Evolutionary conservation across 257 asterid genomes (phyloP), one percentile per base, ranked within the genome.

Genomic region (Gardenia jasminoides): DNA sequence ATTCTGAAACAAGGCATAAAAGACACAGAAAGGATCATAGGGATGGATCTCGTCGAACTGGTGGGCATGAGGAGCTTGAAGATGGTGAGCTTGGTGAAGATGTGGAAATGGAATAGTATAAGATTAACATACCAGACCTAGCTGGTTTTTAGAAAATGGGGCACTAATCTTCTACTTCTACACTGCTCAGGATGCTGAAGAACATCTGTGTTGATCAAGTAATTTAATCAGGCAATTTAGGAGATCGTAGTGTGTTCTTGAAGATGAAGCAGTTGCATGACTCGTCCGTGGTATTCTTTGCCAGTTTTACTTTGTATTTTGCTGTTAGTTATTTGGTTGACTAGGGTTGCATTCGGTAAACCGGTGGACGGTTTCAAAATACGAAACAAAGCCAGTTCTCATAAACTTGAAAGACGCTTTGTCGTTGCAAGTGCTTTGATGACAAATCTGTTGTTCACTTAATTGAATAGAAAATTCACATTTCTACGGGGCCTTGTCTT

Each of bases 51-150:
- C 87, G 87, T 77, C 85, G 92, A 79, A 88, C 78, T 76, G 89
- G 91, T 71, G 93, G 92, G 39, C 64, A 81, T 10, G 98, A 96
- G 85, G 99, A 96, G 90, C 98, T 93, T 70, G 98, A 96, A 90
- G 98, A 96, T 85, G 99, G 99, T 66, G 99, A 96, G 83, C 86
- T 96, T 48, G 98, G 99, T 67, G 99, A 96, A 87, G 98, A 96
- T 86, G 99, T 97, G 74, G 99, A 92, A 88, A 96, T 94, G 83
- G 92, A 88, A 77, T 94, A 91, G 82, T 78, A 3, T 70, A 36
- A 16, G 44, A 20, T 26, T 41, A 41, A 24, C 44, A 70, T 5
- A 41, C 0, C 33, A 31, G 33, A 67, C 44, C 67, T 62, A 9
- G 17, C 61, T 54, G 33, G 15, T 67, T 39, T 39, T 68, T 39